These are phyloP conservation scores for Vanrija pseudolonga DNA, from an alignment of 1,284 basidiomycete species.

Conservation along the genomic window DNA sequence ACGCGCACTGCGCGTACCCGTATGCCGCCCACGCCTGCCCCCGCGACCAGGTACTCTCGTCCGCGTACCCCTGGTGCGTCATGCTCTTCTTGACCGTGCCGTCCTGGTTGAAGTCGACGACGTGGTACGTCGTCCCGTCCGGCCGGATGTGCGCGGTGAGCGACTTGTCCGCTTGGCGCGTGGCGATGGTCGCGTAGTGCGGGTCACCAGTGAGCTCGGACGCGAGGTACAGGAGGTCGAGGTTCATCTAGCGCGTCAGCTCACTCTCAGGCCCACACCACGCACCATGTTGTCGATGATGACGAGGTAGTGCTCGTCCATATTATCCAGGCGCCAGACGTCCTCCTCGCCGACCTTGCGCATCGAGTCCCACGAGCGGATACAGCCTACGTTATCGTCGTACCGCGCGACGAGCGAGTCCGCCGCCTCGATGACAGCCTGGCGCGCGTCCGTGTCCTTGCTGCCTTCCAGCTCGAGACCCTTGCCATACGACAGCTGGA, in stretches of 20 bases:
- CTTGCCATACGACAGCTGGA: conserved; percentile 34
- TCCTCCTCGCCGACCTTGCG: conserved; percentile 5
- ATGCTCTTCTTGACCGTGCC: conserved; percentile 9
- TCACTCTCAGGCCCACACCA: not conserved
- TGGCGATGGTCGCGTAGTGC: conserved; percentile 30
- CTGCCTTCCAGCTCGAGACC: no score
- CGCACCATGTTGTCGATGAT: conserved; percentile 42
- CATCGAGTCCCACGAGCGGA: conserved; percentile 31
- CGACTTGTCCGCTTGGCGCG: conserved; percentile 28
- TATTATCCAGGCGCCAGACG: conserved; percentile 22
- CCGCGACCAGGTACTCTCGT: conserved; percentile 33
- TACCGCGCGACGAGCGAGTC: conserved; percentile 34
- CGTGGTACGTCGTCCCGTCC: conserved; percentile 36
- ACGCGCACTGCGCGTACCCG: conserved; percentile 36
- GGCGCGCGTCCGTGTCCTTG: not conserved
- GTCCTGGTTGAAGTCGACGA: conserved; percentile 31
- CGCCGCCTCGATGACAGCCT: conserved; percentile 29
- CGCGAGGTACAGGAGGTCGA: conserved; percentile 35
- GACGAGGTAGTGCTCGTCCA: conserved; percentile 34
- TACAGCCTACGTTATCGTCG: conserved; percentile 21
- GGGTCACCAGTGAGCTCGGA: conserved; percentile 29
- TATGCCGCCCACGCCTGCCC: conserved; percentile 45
- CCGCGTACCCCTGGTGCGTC: conserved; percentile 24
- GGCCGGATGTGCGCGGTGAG: conserved; percentile 23
- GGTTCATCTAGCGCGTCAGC: conserved; percentile 32